Percentiles rank a stretch among this genome's conserved stretches.
These are phyloP conservation scores for Lycium barbarum DNA, from an alignment of 257 asterid genomes.

Conservation along the genomic window DNA sequence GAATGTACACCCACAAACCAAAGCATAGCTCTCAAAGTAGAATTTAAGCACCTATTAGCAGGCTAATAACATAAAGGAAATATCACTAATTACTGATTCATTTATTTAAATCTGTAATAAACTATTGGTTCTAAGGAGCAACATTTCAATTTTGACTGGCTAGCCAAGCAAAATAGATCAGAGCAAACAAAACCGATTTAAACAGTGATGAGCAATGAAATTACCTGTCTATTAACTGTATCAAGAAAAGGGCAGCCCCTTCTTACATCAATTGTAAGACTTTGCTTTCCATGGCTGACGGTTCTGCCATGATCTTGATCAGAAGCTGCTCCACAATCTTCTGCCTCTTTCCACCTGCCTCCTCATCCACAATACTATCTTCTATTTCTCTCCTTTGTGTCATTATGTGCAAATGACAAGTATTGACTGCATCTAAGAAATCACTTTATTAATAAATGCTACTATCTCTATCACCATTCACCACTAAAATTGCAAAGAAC, in stretches of 20 bases:
- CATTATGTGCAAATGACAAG: slow-evolving; percentile 35
- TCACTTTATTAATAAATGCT: neutral
- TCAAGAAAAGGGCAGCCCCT: slow-evolving; percentile 96
- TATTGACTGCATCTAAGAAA: neutral
- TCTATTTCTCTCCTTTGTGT: slow-evolving; percentile 53
- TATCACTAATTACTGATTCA: neutral
- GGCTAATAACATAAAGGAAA: neutral
- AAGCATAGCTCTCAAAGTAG: neutral
- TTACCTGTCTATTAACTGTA: slow-evolving; percentile 89
- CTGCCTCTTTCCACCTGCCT: slow-evolving; percentile 56
- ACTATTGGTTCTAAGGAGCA: neutral
- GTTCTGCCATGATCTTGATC: slow-evolving; percentile 30
- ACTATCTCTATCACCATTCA: neutral
- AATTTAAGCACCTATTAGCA: neutral
- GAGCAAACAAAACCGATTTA: neutral
- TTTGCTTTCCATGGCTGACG: slow-evolving; percentile 45
- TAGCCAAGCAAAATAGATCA: neutral
- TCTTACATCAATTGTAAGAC: slow-evolving; percentile 68
- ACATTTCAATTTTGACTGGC: no score
- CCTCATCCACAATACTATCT: slow-evolving; percentile 44
- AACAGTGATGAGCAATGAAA: slow-evolving; percentile 33
- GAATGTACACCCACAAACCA: neutral
- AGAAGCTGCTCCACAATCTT: slow-evolving; percentile 46
- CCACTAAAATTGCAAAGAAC: neutral
- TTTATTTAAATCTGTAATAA: no score